Evolutionary conservation across 495 filamentous ascomycete species (phyloP), one percentile per base, ranked within the genome.

Genomic region (Neurospora tetraspora): DNA sequence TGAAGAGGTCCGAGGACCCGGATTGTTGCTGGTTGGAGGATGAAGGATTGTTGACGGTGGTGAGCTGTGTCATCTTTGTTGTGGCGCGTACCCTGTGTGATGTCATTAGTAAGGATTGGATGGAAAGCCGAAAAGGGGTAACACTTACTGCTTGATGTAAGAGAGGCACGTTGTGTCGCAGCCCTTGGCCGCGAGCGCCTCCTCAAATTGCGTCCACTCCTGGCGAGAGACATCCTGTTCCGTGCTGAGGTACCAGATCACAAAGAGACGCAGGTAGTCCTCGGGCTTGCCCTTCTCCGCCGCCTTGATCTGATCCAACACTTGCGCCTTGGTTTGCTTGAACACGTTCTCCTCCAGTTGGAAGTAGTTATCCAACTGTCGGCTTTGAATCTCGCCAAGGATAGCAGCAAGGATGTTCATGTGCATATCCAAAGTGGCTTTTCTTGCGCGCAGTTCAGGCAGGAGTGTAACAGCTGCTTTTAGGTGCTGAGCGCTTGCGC

Each of bases 51-150:
- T 80, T 84, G 77, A 85, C 79, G 8, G 95, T 94, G 5, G 94
- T 93, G 86, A 99, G 93, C 91, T 98, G 98, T 20, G 96, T 98
- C 96, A 98, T 98, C 43, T 95, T 94, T 12, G 96, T 98, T 70
- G 97, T 92, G 74, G 96, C 93, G 53, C 94, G 94, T 34, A 99
- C 95, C 80, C 95, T 93, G 77, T 31, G 37, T 20, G 65, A 70
- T 12, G 8, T 6, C 4, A 74, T 86, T 80, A 85, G 83, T 31
- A 72, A 27, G n/a, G 59, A 4, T 14, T 2, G 20, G 20, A 16
- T 34, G 18, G 3, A 23, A 37, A 23, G 31, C 1, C 38, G 23
- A 43, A 5, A 43, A 11, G 34, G n/a, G 12, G n/a, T 18, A 37
- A 23, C 65, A 81, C 89, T 81, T 80, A 92, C 90, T 89, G 91